A percentile compares a stretch with the other conserved stretches of the same genome.
These are phyloP conservation scores for Fraxinus latifolia DNA, from an alignment of 305 asterid genomes.

Conservation along the genomic window DNA sequence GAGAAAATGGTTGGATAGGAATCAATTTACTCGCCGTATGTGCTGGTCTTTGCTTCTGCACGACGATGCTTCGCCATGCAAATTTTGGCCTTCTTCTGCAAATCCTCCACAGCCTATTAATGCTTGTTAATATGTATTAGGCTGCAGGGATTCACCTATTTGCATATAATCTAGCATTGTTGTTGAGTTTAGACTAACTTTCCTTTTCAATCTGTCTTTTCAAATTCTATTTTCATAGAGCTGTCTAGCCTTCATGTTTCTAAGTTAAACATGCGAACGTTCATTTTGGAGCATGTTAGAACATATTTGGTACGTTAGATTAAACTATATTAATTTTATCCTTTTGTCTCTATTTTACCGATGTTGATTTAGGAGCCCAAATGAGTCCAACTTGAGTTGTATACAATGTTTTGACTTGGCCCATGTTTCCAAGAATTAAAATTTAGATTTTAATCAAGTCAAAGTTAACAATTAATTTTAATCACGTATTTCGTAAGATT, in stretches of 20 bases:
- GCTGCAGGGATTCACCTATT: too few relatives aligned
- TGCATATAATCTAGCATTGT: background rate
- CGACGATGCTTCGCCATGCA: slow-evolving; percentile 28
- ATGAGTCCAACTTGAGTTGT: too few relatives aligned
- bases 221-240: background rate
- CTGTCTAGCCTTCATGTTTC: background rate
- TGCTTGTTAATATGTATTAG: background rate
- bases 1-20: slow-evolving; percentile 46
- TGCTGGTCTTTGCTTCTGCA: slow-evolving; percentile 46
- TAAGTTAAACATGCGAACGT: background rate
- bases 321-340: too few relatives aligned
- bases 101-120: slow-evolving; percentile 3
- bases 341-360: too few relatives aligned
- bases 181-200: too few relatives aligned
- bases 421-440: background rate
- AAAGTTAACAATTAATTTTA: too few relatives aligned
- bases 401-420: background rate
- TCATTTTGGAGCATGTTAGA: background rate
- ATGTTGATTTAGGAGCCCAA: too few relatives aligned
- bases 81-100: slow-evolving; percentile 12
- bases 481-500: background rate
- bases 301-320: too few relatives aligned
- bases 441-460: background rate
- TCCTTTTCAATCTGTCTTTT: too few relatives aligned
- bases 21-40: slow-evolving; percentile 58